Base-by-base conservation (phyloP, 1,139 yeast genomes). In the Candida labiduridarum region DNA sequence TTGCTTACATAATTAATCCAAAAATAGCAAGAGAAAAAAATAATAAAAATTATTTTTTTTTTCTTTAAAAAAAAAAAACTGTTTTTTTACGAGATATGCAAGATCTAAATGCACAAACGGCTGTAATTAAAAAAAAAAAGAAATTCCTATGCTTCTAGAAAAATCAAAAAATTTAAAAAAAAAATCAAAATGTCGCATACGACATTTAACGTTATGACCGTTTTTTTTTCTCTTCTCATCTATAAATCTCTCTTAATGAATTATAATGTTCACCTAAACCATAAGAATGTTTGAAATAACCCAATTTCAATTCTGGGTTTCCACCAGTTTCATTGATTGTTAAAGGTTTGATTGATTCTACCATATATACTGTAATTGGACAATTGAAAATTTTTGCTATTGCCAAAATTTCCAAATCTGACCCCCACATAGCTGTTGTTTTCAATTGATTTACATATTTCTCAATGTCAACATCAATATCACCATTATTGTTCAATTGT, bases 231-330 rank as follows among this genome's bases (percentile, higher is more conserved):
- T 16, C 15, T 10, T 39, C n/a, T 29, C 12, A 14, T 15, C 10
- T 36, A 11, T 29, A 44, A 27, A 65, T 84, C 89, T 52, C 89
- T 52, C 85, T 78, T 49, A 91, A 71, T 4, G 97, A 89, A 65
- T 94, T 92, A 67, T 94, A 94, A 69, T 94, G 99, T 69, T 92
- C 98, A 40, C 98, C 98, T 40, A 94, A 76, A 0, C 97, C 96
- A 65, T 84, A 92, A 31, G 84, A 82, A 65, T 91, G 96, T 66
- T 86, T 87, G 65, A 89, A 94, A 64, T 85, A 92, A 0, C 90
- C 96, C 54, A 94, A 65, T 54, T 79, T 82, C 57, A 92, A 72
- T 59, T 79, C 87, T 0, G 82, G 79, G 12, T 70, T 67, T 4
- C 56, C 50, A 1, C 78, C 82, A 0, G 65, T 66, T 50, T 82